A percentile compares a stretch with the other conserved stretches of the same genome.
These are phyloP conservation scores for Zizania palustris DNA, from an alignment of 202 grass and related monocot species.

Conservation along the genomic window DNA sequence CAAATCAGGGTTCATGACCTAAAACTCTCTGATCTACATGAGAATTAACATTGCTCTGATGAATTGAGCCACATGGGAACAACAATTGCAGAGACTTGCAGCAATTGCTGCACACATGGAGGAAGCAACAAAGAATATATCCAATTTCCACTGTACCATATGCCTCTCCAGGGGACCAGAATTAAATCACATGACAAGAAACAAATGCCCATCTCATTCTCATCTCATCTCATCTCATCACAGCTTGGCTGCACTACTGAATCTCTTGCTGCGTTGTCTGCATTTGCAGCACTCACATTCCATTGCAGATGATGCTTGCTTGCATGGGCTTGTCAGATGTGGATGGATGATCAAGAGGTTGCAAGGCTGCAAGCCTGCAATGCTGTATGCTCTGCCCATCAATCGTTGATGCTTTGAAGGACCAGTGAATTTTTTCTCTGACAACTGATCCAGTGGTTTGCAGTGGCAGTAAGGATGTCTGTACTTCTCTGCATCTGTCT, in stretches of 20 bases:
- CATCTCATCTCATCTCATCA: not conserved
- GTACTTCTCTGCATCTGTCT: not conserved
- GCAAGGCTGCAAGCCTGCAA: not conserved
- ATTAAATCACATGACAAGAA: slow-evolving; percentile 31
- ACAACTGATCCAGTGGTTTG: not conserved
- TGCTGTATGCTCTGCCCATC: slow-evolving; percentile 22
- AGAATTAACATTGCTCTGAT: slow-evolving; percentile 1
- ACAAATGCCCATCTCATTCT: not conserved
- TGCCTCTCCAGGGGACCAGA: slow-evolving; percentile 38
- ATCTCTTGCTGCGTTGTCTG: not conserved
- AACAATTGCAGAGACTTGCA: slow-evolving; percentile 17
- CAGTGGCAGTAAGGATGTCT: not conserved
- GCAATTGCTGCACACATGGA: slow-evolving; percentile 33
- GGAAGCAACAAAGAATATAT: slow-evolving; percentile 38
- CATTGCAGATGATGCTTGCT: slow-evolving; percentile 8
- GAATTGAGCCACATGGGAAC: slow-evolving; percentile 31
- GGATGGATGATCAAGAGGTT: not conserved
- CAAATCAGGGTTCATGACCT: slow-evolving; percentile 11
- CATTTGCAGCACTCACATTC: slow-evolving; percentile 3
- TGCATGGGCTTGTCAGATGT: not conserved
- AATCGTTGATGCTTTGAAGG: slow-evolving; percentile 40
- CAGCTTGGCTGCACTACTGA: not conserved
- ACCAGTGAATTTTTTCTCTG: not conserved
- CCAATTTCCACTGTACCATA: slow-evolving; percentile 37
- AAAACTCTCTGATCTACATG: slow-evolving; percentile 22